Conservation (phyloP, 176 grass and related monocot genomes). For the Triticum urartu region DNA sequence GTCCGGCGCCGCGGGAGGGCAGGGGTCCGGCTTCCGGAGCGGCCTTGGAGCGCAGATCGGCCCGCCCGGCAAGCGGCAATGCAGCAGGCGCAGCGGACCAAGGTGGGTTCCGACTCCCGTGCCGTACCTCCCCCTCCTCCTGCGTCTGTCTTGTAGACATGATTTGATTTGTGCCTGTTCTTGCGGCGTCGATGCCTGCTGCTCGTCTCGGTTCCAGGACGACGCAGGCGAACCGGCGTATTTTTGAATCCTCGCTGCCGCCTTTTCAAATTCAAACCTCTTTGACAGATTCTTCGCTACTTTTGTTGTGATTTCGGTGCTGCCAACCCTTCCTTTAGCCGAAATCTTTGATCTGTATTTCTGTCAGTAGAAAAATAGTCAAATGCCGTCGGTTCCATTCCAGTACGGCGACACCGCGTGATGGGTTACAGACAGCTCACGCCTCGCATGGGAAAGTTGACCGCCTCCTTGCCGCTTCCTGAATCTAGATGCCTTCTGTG, state of each 20-base stretch:
- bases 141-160: background rate
- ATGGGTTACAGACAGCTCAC: conserved; percentile 30
- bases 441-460: conserved; percentile 45
- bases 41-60: conserved; percentile 36
- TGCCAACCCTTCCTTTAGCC: background rate
- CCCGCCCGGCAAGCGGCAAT: conserved; percentile 31
- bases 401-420: background rate
- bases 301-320: background rate
- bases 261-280: background rate
- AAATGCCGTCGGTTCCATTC: conserved; percentile 22
- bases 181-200: background rate
- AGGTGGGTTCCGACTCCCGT: conserved; percentile 39
- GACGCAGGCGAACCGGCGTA: background rate
- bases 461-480: conserved; percentile 11
- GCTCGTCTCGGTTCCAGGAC: background rate
- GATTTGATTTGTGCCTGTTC: background rate
- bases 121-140: background rate
- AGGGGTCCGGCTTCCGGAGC: background rate
- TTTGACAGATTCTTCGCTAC: background rate
- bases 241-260: background rate
- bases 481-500: conserved; percentile 37
- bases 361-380: background rate
- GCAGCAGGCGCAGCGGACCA: conserved; percentile 77
- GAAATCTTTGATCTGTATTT: background rate
- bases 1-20: conserved; percentile 2